Evolutionary conservation across 768 basidiomycete genomes (phyloP).

Genomic region (Tulasnella sp.): DNA sequence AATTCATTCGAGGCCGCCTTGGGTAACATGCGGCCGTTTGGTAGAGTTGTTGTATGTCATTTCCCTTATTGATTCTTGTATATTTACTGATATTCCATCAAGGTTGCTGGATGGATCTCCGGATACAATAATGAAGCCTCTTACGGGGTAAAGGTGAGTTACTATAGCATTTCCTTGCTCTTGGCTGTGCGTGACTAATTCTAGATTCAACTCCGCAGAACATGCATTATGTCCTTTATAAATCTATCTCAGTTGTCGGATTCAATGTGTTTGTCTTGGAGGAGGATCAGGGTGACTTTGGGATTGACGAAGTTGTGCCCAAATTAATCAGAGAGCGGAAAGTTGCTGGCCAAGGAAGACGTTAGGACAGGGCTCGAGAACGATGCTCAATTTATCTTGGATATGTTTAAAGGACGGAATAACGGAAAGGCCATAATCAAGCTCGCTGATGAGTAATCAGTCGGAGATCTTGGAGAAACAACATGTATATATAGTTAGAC

Average conservation of each 20-base stretch:
- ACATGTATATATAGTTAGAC: too few species aligned
- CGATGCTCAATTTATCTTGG: slow-evolving; percentile 21
- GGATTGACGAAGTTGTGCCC: slow-evolving; percentile 17
- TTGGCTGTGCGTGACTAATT: background rate
- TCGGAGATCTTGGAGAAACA: too few species aligned
- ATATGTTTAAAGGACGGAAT: slow-evolving; percentile 17
- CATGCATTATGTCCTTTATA: background rate
- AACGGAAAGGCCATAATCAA: slow-evolving; percentile 20
- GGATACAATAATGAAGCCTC: slow-evolving; percentile 17
- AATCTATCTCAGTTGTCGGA: slow-evolving; percentile 9
- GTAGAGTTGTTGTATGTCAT: slow-evolving; percentile 19
- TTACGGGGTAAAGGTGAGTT: slow-evolving; percentile 19
- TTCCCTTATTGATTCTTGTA: background rate
- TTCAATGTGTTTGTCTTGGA: background rate
- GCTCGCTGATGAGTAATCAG: slow-evolving; percentile 4
- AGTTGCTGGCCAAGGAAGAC: slow-evolving; percentile 21
- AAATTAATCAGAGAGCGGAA: slow-evolving; percentile 20
- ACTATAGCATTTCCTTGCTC: background rate
- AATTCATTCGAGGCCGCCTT: slow-evolving; percentile 22
- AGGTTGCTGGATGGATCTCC: slow-evolving; percentile 17
- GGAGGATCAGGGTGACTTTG: slow-evolving; percentile 10
- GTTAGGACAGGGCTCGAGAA: slow-evolving; percentile 23
- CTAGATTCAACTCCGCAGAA: background rate
- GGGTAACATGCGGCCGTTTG: slow-evolving; percentile 19
- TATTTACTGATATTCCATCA: background rate